Evolutionary conservation across 208 protist species (phyloP).

Genomic region (Acanthamoeba triangularis): DNA sequence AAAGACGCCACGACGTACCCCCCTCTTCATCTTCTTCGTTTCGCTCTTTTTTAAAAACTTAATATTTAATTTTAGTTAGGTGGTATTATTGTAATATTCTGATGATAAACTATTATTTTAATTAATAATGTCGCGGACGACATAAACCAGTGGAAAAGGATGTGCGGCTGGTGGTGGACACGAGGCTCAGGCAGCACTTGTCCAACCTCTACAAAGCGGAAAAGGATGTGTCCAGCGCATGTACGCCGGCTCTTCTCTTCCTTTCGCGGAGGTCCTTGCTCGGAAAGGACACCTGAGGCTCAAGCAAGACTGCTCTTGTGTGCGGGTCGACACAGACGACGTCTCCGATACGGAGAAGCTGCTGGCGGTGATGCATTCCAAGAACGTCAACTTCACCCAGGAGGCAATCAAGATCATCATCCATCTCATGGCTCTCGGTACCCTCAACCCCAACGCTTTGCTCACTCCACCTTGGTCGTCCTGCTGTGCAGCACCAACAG

Average conservation of each 20-base stretch:
- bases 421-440: slow-evolving; percentile 71
- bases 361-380: slow-evolving; percentile 70
- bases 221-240: not conserved
- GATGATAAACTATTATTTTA: not conserved
- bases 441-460: not conserved
- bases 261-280: not conserved
- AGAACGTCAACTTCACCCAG: slow-evolving; percentile 75
- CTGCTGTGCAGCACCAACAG: not conserved
- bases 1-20: slow-evolving; percentile 5
- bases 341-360: slow-evolving; percentile 74
- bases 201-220: slow-evolving; percentile 50
- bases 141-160: slow-evolving; percentile 1
- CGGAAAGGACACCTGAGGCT: too few relatives aligned
- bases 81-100: too few relatives aligned
- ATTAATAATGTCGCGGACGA: not conserved
- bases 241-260: not conserved
- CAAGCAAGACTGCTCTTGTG: not conserved
- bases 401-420: slow-evolving; percentile 78
- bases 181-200: slow-evolving; percentile 37
- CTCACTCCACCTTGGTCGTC: not conserved
- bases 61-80: not conserved
- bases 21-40: not conserved
- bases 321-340: not conserved
- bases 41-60: not conserved
- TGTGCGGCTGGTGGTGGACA: not conserved